Conservation (phyloP, 2,329 filamentous ascomycete genomes). For the Graphiopsis chlorocephala region DNA sequence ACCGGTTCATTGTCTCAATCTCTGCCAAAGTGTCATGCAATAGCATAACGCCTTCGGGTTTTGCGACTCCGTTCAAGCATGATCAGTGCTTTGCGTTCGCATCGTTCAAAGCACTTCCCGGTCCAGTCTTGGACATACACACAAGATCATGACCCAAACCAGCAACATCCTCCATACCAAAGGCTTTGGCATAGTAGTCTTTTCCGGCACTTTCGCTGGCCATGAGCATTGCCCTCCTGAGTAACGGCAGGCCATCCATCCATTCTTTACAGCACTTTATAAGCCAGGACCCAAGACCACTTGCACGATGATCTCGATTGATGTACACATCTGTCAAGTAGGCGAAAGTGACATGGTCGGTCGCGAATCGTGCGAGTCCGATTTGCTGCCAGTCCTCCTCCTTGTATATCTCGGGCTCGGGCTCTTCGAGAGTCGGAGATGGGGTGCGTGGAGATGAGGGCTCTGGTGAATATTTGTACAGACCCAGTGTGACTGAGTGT, state of each 20-base stretch:
- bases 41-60: not conserved
- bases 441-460: constrained; percentile 27
- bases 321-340: constrained; percentile 32
- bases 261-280: constrained; percentile 24
- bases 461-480: constrained; percentile 24
- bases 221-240: constrained; percentile 25
- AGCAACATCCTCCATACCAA: constrained; percentile 24
- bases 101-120: not conserved
- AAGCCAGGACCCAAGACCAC: constrained; percentile 28
- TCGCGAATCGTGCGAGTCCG: constrained; percentile 29
- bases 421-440: constrained; percentile 22
- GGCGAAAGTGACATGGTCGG: constrained; percentile 27
- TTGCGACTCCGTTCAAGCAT: not conserved
- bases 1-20: not conserved
- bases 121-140: constrained; percentile 19
- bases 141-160: constrained; percentile 16
- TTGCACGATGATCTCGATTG: constrained; percentile 19
- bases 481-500: constrained; percentile 29
- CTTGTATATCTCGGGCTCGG: constrained; percentile 4
- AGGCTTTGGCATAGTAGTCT: constrained; percentile 23
- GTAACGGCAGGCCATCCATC: constrained; percentile 21
- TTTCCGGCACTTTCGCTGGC: constrained; percentile 20
- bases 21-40: not conserved
- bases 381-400: constrained; percentile 23
- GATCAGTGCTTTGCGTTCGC: not conserved